These are phyloP conservation scores for Amborella trichopoda DNA, from an alignment of 164 flowering plant genomes.

Conservation along the genomic window DNA sequence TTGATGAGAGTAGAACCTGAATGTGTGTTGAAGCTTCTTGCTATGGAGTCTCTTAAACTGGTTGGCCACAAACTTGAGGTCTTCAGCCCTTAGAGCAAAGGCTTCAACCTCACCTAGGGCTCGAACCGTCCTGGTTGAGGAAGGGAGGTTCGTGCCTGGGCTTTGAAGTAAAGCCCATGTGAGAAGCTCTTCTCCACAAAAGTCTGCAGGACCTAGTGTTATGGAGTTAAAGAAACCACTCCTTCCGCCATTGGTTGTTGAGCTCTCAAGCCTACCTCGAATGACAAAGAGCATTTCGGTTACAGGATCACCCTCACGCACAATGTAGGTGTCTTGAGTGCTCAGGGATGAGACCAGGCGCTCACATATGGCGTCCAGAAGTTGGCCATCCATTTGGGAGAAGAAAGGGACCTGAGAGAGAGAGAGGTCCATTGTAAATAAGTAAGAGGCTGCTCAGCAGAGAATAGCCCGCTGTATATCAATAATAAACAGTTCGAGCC, in stretches of 20 bases:
- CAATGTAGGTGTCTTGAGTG: constrained; percentile 44
- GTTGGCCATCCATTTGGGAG: constrained; percentile 61
- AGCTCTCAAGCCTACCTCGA: constrained; percentile 43
- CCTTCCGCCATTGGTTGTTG: constrained; percentile 69
- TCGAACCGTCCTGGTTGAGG: constrained; percentile 55
- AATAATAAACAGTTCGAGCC: too few species aligned
- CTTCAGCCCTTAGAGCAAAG: constrained; percentile 61
- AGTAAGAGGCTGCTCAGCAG: too few species aligned
- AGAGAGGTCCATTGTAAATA: too few species aligned
- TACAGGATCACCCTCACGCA: constrained; percentile 77
- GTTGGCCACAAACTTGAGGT: constrained; percentile 55
- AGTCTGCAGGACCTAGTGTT: constrained; percentile 56
- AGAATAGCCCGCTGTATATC: too few species aligned
- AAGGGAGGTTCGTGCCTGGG: constrained; percentile 41
- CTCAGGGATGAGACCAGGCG: constrained; percentile 65
- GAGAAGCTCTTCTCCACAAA: constrained; percentile 82
- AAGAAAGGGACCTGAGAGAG: constrained; percentile 52
- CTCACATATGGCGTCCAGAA: constrained; percentile 67
- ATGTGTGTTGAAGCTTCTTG: constrained; percentile 65
- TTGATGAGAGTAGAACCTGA: constrained; percentile 56
- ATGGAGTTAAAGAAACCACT: constrained; percentile 64
- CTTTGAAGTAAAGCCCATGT: constrained; percentile 82
- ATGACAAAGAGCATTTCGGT: constrained; percentile 79
- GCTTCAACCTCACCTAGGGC: constrained; percentile 61
- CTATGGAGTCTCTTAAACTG: constrained; percentile 68